Evolutionary conservation across 495 filamentous ascomycete species (phyloP).

Genomic region (Aspergillus kassunensis): DNA sequence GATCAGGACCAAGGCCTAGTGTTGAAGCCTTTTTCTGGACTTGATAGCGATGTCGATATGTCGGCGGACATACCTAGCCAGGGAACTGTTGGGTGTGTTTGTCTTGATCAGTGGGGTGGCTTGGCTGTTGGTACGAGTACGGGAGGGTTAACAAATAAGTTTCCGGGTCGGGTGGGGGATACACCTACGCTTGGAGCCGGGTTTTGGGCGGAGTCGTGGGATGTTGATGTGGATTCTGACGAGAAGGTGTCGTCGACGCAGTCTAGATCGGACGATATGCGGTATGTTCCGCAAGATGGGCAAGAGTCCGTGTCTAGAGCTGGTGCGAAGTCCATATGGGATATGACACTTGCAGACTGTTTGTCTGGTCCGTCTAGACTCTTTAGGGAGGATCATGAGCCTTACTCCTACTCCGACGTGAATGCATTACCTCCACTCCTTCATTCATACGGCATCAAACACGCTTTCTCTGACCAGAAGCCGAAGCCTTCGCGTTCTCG

Average conservation of each 20-base stretch:
- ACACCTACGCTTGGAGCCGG: conserved; percentile 83
- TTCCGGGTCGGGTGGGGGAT: conserved; percentile 80
- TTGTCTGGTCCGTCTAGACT: neutral
- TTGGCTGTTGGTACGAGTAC: conserved; percentile 81
- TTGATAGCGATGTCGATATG: neutral
- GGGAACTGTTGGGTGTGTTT: conserved; percentile 81
- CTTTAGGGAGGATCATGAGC: neutral
- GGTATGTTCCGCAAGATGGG: neutral
- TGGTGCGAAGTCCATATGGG: conserved; percentile 2
- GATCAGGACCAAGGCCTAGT: neutral
- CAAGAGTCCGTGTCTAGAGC: neutral
- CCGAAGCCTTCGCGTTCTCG: neutral
- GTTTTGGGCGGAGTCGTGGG: conserved; percentile 87
- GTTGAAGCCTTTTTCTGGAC: neutral
- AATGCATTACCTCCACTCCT: neutral
- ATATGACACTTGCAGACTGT: conserved; percentile 12
- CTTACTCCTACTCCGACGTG: neutral
- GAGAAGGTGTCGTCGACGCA: neutral
- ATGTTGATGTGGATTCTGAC: conserved; percentile 19
- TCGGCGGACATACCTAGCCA: no score
- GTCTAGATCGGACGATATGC: neutral
- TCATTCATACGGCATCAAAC: neutral
- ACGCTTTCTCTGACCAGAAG: neutral
- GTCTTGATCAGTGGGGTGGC: conserved; percentile 67
- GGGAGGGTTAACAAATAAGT: conserved; percentile 85